phyloP scores from a whole-genome alignment of 2,329 filamentous ascomycete species.

The Fusarium pseudonygamai region DNA sequence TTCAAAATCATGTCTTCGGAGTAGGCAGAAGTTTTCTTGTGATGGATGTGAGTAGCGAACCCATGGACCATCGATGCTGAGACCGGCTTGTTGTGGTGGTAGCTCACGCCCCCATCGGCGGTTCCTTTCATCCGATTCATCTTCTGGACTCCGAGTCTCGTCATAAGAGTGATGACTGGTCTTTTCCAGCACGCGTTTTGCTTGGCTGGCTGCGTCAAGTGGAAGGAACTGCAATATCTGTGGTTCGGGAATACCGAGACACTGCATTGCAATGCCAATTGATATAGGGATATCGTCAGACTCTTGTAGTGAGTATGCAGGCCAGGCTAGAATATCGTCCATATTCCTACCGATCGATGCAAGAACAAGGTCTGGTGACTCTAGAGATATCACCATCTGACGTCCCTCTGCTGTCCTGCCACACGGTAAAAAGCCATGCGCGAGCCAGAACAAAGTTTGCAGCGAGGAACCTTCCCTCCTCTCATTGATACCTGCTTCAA shows the following conservation, averaged over 20 bases:
- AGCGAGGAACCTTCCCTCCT: background rate
- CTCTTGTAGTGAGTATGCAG: background rate
- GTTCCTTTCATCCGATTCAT: rapidly evolving
- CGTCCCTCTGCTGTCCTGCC: background rate
- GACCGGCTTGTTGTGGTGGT: rapidly evolving
- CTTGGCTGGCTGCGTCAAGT: rapidly evolving
- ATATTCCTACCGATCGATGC: rapidly evolving
- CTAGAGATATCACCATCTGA: background rate
- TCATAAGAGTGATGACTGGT: rapidly evolving
- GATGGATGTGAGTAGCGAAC: background rate
- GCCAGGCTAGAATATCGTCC: rapidly evolving
- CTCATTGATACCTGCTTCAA: background rate
- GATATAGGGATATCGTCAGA: rapidly evolving
- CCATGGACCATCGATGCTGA: background rate
- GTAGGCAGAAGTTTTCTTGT: background rate
- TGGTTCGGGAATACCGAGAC: background rate
- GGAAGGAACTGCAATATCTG: background rate
- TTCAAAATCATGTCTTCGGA: rapidly evolving
- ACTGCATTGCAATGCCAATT: background rate
- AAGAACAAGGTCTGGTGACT: rapidly evolving
- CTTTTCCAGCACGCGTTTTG: rapidly evolving
- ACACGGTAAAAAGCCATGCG: background rate
- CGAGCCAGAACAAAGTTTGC: background rate
- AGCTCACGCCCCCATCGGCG: rapidly evolving
- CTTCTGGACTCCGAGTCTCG: rapidly evolving